Conservation (phyloP, 345 rosid genomes). For the Toxicodendron radicans region DNA sequence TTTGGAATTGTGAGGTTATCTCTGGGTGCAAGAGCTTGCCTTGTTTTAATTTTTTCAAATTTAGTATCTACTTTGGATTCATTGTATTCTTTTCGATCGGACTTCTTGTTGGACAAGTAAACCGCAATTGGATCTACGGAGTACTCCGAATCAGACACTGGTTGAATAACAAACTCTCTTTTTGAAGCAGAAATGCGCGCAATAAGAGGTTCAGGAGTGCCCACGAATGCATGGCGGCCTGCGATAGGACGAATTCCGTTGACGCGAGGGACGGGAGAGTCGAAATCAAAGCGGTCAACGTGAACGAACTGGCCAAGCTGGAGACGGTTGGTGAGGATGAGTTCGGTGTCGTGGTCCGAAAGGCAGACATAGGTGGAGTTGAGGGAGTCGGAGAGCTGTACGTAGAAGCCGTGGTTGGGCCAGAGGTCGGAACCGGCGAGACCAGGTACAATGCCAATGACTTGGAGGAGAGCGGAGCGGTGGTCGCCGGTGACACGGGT, state of each 20-base stretch:
- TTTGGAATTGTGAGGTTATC: conserved; percentile 25
- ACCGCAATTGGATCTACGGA: conserved; percentile 74
- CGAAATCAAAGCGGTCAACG: conserved; percentile 77
- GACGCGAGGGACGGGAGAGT: conserved; percentile 78
- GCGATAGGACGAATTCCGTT: conserved; percentile 82
- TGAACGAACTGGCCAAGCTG: conserved; percentile 95
- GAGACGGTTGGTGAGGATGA: conserved; percentile 86
- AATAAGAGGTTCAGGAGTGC: conserved; percentile 79
- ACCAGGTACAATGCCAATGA: conserved; percentile 90
- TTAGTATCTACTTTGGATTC: conserved; percentile 23
- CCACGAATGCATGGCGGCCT: conserved; percentile 86
- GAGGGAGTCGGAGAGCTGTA: conserved; percentile 95
- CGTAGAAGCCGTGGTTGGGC: conserved; percentile 94
- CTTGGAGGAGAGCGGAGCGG: conserved; percentile 88
- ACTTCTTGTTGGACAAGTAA: conserved; percentile 57
- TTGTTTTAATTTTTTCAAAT: conserved; percentile 29
- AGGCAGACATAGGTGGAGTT: conserved; percentile 96
- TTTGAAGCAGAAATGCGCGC: conserved; percentile 73
- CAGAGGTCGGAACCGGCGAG: conserved; percentile 91
- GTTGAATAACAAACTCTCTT: conserved; percentile 82
- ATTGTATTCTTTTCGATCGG: conserved; percentile 18
- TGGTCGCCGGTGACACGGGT: conserved; percentile 90
- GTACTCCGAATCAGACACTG: conserved; percentile 72
- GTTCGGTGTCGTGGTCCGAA: conserved; percentile 83
- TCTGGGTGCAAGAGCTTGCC: conserved; percentile 63